These are phyloP conservation scores for Sphaerulina vaccinii DNA, from an alignment of 2,329 filamentous ascomycete genomes.

Conservation along the genomic window DNA sequence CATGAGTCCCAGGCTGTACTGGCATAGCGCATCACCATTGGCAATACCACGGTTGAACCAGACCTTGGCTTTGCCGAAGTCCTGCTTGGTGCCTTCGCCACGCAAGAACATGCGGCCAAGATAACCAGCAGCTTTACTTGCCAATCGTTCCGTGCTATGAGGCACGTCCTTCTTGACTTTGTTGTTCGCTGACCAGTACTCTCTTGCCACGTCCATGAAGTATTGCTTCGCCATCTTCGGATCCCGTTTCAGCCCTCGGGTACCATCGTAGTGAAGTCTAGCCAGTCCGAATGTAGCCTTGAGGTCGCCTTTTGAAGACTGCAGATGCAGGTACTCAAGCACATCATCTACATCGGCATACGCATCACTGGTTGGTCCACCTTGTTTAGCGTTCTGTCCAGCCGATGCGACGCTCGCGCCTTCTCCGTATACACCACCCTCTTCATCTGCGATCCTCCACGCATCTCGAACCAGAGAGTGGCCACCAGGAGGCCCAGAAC, in stretches of 20 bases:
- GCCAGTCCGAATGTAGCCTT: conserved; percentile 84
- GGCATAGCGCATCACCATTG: conserved; percentile 77
- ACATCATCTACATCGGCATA: conserved; percentile 90
- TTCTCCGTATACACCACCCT: conserved; percentile 90
- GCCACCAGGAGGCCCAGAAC: conserved; percentile 87
- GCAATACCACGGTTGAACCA: conserved; percentile 82
- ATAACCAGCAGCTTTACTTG: conserved; percentile 80
- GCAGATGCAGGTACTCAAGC: conserved; percentile 86
- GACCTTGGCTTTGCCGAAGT: conserved; percentile 69
- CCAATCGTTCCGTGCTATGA: conserved; percentile 70
- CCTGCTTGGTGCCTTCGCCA: conserved; percentile 79
- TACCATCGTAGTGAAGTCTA: conserved; percentile 84
- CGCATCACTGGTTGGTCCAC: conserved; percentile 71
- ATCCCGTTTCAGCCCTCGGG: conserved; percentile 70
- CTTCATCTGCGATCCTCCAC: conserved; percentile 84
- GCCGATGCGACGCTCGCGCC: conserved; percentile 89
- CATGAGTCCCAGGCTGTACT: conserved; percentile 82
- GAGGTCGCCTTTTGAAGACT: conserved; percentile 85
- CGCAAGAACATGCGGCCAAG: conserved; percentile 87
- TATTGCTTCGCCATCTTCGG: conserved; percentile 73
- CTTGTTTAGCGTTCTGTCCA: conserved; percentile 74
- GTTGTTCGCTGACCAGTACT: conserved; percentile 77
- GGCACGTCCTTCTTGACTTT: conserved; percentile 68
- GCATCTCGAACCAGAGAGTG: conserved; percentile 73
- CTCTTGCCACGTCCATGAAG: conserved; percentile 74